Conservation (phyloP, 306 rosid species). For the Prunus kanzakura region DNA sequence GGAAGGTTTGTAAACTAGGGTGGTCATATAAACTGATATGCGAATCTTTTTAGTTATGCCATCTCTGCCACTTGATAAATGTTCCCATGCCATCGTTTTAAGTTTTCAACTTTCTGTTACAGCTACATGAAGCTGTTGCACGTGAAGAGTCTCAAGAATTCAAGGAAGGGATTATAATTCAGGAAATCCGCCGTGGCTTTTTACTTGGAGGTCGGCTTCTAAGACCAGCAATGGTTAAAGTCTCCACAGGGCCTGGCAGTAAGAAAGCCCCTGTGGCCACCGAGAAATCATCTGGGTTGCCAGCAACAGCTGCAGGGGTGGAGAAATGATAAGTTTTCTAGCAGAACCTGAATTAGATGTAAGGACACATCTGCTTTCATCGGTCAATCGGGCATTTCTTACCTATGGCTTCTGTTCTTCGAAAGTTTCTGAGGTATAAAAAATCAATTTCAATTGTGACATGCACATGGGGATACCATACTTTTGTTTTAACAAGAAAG, state of each 20-base stretch:
- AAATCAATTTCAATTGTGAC: neutral
- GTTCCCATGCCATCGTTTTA: neutral
- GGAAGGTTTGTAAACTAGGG: neutral
- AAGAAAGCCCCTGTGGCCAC: constrained; percentile 35
- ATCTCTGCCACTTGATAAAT: constrained; percentile 3
- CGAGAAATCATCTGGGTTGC: constrained; percentile 29
- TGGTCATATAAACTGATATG: neutral
- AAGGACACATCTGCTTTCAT: constrained; percentile 4
- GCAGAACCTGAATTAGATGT: constrained; percentile 8
- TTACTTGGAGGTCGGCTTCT: constrained; percentile 61
- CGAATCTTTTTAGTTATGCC: neutral
- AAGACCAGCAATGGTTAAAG: constrained; percentile 88
- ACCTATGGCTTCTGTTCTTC: neutral
- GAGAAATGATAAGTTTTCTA: constrained; percentile 47
- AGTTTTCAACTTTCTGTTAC: constrained; percentile 19
- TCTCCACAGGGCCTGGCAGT: constrained; percentile 70
- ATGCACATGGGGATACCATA: neutral
- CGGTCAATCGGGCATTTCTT: constrained; percentile 4
- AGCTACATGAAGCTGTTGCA: constrained; percentile 85
- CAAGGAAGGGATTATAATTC: constrained; percentile 70
- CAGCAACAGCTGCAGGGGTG: constrained; percentile 39
- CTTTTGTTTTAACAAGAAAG: neutral
- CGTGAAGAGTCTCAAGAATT: constrained; percentile 76
- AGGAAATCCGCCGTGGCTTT: constrained; percentile 81
- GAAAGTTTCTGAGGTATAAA: neutral